Base-by-base conservation (phyloP, 2,329 filamentous ascomycete species). In the Ophiostoma sp. region DNA sequence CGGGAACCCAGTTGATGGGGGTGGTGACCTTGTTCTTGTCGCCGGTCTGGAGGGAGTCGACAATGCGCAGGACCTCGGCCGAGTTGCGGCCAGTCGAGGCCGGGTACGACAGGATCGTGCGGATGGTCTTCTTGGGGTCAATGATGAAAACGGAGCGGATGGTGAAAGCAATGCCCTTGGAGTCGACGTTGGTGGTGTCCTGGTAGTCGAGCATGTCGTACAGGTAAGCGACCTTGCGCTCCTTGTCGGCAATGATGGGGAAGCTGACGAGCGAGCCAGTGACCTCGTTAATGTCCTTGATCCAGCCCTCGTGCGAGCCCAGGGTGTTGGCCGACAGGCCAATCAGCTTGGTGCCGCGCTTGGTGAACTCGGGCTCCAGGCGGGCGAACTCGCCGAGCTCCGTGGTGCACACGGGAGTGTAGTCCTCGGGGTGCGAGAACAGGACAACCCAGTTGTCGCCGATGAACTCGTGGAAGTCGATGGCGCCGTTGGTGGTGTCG, bases 121-220 rank as follows among this genome's bases (percentile, higher is more conserved):
- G 92, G 84, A 97, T 96, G 83, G 92, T 95, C 91, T 97, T 97
- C 83, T 89, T 90, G 76, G 94, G 94, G 86, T 97, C 94, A 82
- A 97, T 96, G 85, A 97, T 87, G 88, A 97, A 97, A 81, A 97
- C 95, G 78, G 92, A 94, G 80, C 95, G 93, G 85, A 98, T 97
- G 78, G 95, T 97, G 85, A 97, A 95, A 73, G 94, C 94, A 78
- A 95, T 92, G 78, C 92, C 92, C 88, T 93, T 93, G 79, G 87
- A 83, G 82, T 94, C 92, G 73, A 94, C 91, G 84, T 94, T 94
- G 85, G 90, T 92, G 79, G 90, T 88, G 82, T 94, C 92, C 82
- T 94, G 91, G 84, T 92, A 88, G 85, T 94, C 92, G 79, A 95
- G 86, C 92, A 95, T 95, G 85, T 95, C 92, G 82, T 94, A 95